Percentiles rank a stretch among this genome's conserved stretches.
Evolutionary conservation across 257 asterid species (phyloP).

Genomic region (Solanum piurae): DNA sequence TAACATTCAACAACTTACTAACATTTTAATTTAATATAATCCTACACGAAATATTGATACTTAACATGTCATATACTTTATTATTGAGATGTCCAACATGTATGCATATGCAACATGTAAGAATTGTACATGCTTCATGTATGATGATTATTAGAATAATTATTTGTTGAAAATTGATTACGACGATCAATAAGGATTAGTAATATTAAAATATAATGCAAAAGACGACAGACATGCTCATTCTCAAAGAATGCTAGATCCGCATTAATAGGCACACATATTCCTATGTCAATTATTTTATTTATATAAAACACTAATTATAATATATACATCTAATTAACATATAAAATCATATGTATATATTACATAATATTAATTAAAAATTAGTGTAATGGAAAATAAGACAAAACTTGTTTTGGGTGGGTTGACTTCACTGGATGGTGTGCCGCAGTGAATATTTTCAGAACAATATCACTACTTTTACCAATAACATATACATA

Average conservation of each 20-base stretch:
- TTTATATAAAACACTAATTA: neutral
- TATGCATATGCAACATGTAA: neutral
- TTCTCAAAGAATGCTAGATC: conserved; percentile 74
- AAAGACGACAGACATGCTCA: conserved; percentile 79
- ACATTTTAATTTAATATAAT: too few species aligned
- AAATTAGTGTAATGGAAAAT: neutral
- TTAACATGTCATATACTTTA: neutral
- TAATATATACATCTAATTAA: neutral
- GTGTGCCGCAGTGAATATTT: conserved; percentile 21
- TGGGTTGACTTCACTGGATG: conserved; percentile 54
- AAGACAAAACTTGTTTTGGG: conserved; percentile 11
- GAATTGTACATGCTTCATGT: neutral
- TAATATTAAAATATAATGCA: neutral
- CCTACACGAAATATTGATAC: too few species aligned
- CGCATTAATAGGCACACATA: conserved; percentile 57
- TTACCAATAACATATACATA: neutral
- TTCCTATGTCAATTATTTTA: neutral
- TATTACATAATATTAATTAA: neutral
- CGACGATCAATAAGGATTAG: conserved; percentile 2
- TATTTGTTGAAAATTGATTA: neutral
- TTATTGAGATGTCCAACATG: neutral
- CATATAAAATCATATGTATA: neutral
- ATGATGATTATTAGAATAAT: neutral
- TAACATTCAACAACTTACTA: too few species aligned
- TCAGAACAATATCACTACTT: neutral